These are phyloP conservation scores for Phaeosphaeriaceae sp. DNA, from an alignment of 2,329 filamentous ascomycete genomes.

Conservation along the genomic window DNA sequence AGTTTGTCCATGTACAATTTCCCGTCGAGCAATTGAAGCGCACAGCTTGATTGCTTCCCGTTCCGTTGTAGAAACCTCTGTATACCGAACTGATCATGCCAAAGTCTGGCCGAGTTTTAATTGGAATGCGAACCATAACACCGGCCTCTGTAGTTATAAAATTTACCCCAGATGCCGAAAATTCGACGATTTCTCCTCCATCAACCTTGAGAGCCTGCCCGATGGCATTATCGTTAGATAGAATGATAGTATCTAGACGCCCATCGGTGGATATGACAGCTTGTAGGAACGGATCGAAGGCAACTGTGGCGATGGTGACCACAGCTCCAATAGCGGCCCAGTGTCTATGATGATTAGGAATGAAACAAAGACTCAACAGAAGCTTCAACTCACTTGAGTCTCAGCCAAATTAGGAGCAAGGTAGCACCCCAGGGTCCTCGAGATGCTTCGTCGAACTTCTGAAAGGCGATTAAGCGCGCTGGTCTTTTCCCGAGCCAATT, in stretches of 20 bases:
- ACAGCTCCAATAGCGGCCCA: slow-evolving; percentile 15
- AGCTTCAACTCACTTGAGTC: slow-evolving; percentile 1
- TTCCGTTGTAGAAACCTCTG: slow-evolving; percentile 9
- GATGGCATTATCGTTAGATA: neutral
- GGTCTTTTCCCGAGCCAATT: slow-evolving; percentile 10
- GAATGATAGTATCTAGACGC: neutral
- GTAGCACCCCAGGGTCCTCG: slow-evolving; percentile 16
- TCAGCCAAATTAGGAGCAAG: slow-evolving; percentile 14
- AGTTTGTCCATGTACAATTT: slow-evolving; percentile 15
- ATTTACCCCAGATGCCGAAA: neutral
- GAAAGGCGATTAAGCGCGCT: slow-evolving; percentile 6
- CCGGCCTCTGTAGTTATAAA: neutral
- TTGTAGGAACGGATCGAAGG: slow-evolving; percentile 17
- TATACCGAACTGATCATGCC: slow-evolving; percentile 16
- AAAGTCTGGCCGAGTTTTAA: slow-evolving; percentile 12
- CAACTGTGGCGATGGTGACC: slow-evolving; percentile 4
- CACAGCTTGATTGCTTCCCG: neutral
- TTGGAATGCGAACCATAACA: neutral
- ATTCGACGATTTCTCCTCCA: neutral
- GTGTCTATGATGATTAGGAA: slow-evolving; percentile 1
- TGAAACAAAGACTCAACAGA: neutral
- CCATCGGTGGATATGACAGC: slow-evolving; percentile 5
- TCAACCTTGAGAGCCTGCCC: neutral
- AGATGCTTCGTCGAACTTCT: slow-evolving; percentile 22
- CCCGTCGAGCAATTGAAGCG: slow-evolving; percentile 10